Evolutionary conservation across 2,329 filamentous ascomycete genomes (phyloP), one percentile per base, ranked within the genome.

Genomic region (Ophiostoma fasciatum): DNA sequence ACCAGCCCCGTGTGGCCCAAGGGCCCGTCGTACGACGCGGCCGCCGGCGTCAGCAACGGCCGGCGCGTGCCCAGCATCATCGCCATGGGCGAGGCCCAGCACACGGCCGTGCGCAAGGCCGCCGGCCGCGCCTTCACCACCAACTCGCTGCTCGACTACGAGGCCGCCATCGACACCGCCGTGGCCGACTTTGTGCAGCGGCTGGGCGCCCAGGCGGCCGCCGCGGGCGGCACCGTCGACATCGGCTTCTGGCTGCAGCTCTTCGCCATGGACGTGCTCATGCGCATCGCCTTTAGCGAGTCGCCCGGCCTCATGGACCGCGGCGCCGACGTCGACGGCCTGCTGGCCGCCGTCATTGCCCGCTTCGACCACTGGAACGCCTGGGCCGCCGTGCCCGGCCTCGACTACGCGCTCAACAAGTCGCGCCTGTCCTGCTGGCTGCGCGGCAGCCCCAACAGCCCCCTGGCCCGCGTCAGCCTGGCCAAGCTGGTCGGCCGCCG

Each of bases 281-380:
- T 31, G 22, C 23, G 18, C 28, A 31, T 37, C 18, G 29, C 35
- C 35, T 37, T 37, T 20, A 27, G 22, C 18, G 29, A 37, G 18
- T 22, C 28, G 15, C 21, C 32, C 11, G 35, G 35, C 9, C 28
- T 37, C 14, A 26, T 37, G 27, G 38, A 42, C 15, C 38, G 29
- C 7, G 42, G 42, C 22, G 37, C 23, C 15, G 45, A 46, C 23
- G 45, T 45, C 20, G 41, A 41, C 20, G 41, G 39, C n/a, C 42
- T 46, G 21, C 35, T 45, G 15, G 36, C 20, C 11, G 34, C 34
- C 18, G 28, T 36, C 28, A 20, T 36, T 4, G 34, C 9, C 6
- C 34, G 34, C 12, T 36, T 36, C 14, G 35, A 37, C 18, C 35
- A 37, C 23, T 37, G 35, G 34, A 36, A 36, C 17, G 28, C 34